Evolutionary conservation across 148 eudicot genomes (phyloP).

Genomic region (Rhododendron williamsianum): DNA sequence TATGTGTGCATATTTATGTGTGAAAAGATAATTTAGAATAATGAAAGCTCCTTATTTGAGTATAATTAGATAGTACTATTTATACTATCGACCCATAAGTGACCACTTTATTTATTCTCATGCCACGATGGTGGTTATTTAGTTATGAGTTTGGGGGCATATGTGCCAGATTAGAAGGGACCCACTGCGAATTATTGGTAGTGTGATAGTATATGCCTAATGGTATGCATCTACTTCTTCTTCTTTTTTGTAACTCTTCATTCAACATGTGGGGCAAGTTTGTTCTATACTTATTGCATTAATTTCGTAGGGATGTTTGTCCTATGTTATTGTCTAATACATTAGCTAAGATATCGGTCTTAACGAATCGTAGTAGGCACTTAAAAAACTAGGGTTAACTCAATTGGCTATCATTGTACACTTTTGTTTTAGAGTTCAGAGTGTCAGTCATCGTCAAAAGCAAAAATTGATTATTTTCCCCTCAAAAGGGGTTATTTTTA

Average conservation of each 20-base stretch:
- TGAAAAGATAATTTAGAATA: not conserved
- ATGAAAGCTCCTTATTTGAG: not conserved
- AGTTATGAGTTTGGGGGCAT: not conserved
- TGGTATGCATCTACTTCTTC: not conserved
- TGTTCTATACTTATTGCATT: not conserved
- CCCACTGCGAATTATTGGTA: not conserved
- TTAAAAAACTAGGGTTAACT: too few relatives aligned
- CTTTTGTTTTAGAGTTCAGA: too few relatives aligned
- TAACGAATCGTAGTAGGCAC: too few relatives aligned
- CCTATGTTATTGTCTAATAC: not conserved
- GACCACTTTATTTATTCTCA: slow-evolving; percentile 12
- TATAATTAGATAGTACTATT: not conserved
- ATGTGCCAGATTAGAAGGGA: not conserved
- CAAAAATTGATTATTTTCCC: too few relatives aligned
- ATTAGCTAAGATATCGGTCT: too few relatives aligned
- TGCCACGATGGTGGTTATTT: not conserved
- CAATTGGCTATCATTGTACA: too few relatives aligned
- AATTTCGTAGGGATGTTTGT: not conserved
- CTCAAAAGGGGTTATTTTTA: not conserved
- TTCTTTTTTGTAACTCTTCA: not conserved
- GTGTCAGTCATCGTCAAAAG: not conserved
- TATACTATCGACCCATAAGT: not conserved
- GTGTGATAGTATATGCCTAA: not conserved
- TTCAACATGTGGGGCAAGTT: not conserved
- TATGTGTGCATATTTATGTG: not conserved